Conservation (phyloP, 768 basidiomycete genomes). For the Leccinum fibrillosum region DNA sequence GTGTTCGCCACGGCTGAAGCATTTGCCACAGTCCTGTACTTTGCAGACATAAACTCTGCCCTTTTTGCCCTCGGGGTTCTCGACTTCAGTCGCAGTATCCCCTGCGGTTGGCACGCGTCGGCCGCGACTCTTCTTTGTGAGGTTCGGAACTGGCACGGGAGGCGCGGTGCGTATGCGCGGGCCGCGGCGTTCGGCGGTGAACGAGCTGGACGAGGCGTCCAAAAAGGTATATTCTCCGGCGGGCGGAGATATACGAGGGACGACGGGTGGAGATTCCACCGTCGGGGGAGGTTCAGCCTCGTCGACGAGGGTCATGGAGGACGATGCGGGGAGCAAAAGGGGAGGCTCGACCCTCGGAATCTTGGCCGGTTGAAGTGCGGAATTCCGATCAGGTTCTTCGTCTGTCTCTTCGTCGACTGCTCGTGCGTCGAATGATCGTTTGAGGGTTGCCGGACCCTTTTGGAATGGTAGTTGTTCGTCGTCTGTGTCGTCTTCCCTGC, state of each 20-base stretch:
- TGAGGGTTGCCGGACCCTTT: constrained; percentile 24
- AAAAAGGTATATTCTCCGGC: constrained; percentile 34
- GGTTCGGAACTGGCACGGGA: constrained; percentile 70
- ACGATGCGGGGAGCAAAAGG: constrained; percentile 25
- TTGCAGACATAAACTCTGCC: constrained; percentile 53
- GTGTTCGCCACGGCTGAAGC: constrained; percentile 72
- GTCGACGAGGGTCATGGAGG: constrained; percentile 30
- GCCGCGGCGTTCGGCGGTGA: constrained; percentile 39
- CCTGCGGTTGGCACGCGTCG: constrained; percentile 64
- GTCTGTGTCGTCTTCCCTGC: constrained; percentile 30
- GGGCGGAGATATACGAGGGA: constrained; percentile 24
- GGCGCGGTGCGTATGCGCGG: constrained; percentile 53
- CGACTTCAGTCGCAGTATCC: constrained; percentile 23
- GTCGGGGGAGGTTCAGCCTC: constrained; percentile 12
- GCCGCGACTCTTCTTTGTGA: constrained; percentile 79
- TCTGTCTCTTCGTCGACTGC: constrained; percentile 35
- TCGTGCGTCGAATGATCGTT: constrained; percentile 33
- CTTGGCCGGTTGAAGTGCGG: constrained; percentile 21
- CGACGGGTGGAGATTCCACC: constrained; percentile 4
- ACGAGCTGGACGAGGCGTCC: constrained; percentile 35
- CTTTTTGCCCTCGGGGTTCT: constrained; percentile 30
- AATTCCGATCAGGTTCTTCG: constrained; percentile 26
- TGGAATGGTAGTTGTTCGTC: constrained; percentile 15
- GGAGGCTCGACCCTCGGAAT: constrained; percentile 28
- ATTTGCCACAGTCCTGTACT: constrained; percentile 69